phyloP scores from a whole-genome alignment of 805 yeast species.

The Schwanniomyces sp. region DNA sequence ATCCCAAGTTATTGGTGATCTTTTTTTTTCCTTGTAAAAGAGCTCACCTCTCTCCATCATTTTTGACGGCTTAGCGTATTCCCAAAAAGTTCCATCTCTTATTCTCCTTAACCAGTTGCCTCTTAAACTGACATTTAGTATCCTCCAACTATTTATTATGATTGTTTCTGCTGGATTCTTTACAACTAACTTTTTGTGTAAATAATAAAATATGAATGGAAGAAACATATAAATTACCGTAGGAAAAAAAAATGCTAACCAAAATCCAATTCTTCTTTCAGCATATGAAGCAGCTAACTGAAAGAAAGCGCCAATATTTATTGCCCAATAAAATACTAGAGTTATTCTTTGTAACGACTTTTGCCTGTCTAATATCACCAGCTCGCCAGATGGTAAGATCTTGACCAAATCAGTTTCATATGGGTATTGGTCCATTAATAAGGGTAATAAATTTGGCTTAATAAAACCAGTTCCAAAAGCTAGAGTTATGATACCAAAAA shows the following conservation, averaged over 20 bases:
- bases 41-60: conserved; percentile 45
- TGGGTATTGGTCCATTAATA: conserved; percentile 49
- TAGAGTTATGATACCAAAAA: conserved; percentile 39
- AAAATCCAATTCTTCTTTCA: conserved; percentile 53
- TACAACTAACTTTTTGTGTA: conserved; percentile 28
- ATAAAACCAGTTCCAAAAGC: conserved; percentile 53
- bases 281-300: conserved; percentile 52
- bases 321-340: conserved; percentile 53
- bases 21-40: conserved; percentile 29
- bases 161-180: conserved; percentile 47
- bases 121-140: conserved; percentile 41
- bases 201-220: conserved; percentile 26
- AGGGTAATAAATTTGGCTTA: conserved; percentile 53
- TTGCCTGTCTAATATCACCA: conserved; percentile 56
- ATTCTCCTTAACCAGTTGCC: conserved; percentile 44
- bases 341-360: conserved; percentile 42
- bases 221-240: conserved; percentile 28
- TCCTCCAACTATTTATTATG: conserved; percentile 41
- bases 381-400: conserved; percentile 59
- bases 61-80: conserved; percentile 45
- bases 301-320: conserved; percentile 55
- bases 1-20: conserved; percentile 36
- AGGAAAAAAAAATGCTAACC: conserved; percentile 56
- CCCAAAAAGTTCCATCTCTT: conserved; percentile 45
- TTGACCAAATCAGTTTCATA: conserved; percentile 59